Conservation (phyloP, 2,329 filamentous ascomycete species). For the Fusarium sp. region DNA sequence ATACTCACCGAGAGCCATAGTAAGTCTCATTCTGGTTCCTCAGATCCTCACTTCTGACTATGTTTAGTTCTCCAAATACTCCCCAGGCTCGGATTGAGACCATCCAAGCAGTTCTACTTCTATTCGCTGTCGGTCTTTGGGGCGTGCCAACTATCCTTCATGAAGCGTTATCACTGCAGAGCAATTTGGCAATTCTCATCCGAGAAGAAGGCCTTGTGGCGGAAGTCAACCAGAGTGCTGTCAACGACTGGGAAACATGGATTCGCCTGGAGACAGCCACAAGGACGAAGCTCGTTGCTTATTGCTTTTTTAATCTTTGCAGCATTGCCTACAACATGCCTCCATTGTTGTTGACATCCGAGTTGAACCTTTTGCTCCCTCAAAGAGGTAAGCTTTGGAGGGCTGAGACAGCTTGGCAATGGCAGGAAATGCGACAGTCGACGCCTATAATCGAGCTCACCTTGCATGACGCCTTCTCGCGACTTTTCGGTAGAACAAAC, state of each 20-base stretch:
- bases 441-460: constrained; percentile 61
- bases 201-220: constrained; percentile 65
- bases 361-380: constrained; percentile 65
- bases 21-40: constrained; percentile 49
- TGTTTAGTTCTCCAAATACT: constrained; percentile 63
- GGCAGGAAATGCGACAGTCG: constrained; percentile 65
- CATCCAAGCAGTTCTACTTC: constrained; percentile 69
- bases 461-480: constrained; percentile 65
- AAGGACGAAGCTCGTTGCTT: constrained; percentile 68
- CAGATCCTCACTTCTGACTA: not conserved
- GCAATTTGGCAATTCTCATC: constrained; percentile 65
- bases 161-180: constrained; percentile 68
- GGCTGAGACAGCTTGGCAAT: constrained; percentile 66
- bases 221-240: constrained; percentile 56
- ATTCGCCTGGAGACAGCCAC: constrained; percentile 65
- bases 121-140: constrained; percentile 70
- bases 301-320: constrained; percentile 70
- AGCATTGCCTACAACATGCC: constrained; percentile 70
- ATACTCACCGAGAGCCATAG: constrained; percentile 68
- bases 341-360: constrained; percentile 65
- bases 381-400: constrained; percentile 66
- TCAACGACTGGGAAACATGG: constrained; percentile 68
- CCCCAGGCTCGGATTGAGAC: constrained; percentile 70
- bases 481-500: constrained; percentile 62
- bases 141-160: constrained; percentile 68